Conservation (phyloP, 2,329 filamentous ascomycete genomes). For the Cercospora sp. region DNA sequence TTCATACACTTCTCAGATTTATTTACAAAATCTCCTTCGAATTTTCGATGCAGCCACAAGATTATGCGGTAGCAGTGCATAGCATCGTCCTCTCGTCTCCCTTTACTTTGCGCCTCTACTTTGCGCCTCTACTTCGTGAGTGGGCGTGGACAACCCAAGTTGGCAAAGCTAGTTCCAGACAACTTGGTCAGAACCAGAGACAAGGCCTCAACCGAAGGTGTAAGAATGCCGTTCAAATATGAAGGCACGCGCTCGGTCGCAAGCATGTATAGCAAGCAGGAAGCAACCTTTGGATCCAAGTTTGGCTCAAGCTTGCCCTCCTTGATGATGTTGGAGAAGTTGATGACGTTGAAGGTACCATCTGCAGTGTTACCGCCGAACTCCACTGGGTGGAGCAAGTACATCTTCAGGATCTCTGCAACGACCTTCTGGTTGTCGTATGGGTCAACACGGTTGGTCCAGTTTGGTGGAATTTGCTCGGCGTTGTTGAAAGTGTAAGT, state of each 20-base stretch:
- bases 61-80: neutral
- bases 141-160: slow-evolving; percentile 43
- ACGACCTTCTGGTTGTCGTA: slow-evolving; percentile 44
- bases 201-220: slow-evolving; percentile 42
- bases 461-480: slow-evolving; percentile 47
- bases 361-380: slow-evolving; percentile 25
- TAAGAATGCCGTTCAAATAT: slow-evolving; percentile 41
- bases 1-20: neutral
- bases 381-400: slow-evolving; percentile 43
- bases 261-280: slow-evolving; percentile 50
- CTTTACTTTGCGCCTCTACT: neutral
- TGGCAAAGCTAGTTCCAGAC: slow-evolving; percentile 36
- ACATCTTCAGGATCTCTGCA: slow-evolving; percentile 45
- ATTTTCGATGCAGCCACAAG: neutral
- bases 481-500: slow-evolving; percentile 42
- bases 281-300: slow-evolving; percentile 34
- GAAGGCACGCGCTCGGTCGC: slow-evolving; percentile 43
- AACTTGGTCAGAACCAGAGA: slow-evolving; percentile 35
- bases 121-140: neutral
- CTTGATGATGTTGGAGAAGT: slow-evolving; percentile 42
- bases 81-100: neutral
- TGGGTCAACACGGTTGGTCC: slow-evolving; percentile 39
- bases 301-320: slow-evolving; percentile 42
- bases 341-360: slow-evolving; percentile 30
- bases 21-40: neutral